Evolutionary conservation across 495 filamentous ascomycete genomes (phyloP).

Genomic region (Endocarpon pusillum): DNA sequence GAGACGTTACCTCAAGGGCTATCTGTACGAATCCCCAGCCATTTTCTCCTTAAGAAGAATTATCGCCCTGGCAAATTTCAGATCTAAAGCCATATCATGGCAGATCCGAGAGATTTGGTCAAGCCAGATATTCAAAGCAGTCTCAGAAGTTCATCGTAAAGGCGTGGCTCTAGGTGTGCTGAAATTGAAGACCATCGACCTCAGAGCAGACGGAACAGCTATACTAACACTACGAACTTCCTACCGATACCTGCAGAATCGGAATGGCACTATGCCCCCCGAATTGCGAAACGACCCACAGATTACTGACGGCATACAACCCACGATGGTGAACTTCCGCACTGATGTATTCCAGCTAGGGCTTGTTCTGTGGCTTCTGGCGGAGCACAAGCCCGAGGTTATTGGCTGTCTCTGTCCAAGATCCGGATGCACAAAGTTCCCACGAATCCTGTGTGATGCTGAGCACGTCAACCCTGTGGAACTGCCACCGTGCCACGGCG

Average conservation of each 20-base stretch:
- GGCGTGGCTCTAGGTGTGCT: slow-evolving; percentile 2
- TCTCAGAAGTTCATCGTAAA: slow-evolving; percentile 1
- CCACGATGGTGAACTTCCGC: slow-evolving; percentile 2
- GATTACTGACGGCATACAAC: neutral
- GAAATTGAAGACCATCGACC: neutral
- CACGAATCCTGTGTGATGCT: slow-evolving; percentile 3
- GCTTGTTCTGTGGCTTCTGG: slow-evolving; percentile 5
- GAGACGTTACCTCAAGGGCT: slow-evolving; percentile 1
- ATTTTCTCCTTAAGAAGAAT: neutral
- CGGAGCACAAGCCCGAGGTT: slow-evolving; percentile 3
- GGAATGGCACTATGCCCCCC: slow-evolving; percentile 4
- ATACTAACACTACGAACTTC: slow-evolving; percentile 1
- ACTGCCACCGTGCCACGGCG: slow-evolving; percentile 2
- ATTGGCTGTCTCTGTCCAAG: slow-evolving; percentile 3
- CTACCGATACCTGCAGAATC: slow-evolving; percentile 1
- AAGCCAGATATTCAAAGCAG: neutral
- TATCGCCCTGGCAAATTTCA: neutral
- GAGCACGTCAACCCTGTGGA: slow-evolving; percentile 4
- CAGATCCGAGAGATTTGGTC: neutral
- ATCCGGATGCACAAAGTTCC: slow-evolving; percentile 4
- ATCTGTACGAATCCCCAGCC: neutral
- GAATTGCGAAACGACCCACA: slow-evolving; percentile 2
- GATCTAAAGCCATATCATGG: slow-evolving; percentile 1
- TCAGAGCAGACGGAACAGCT: slow-evolving; percentile 4
- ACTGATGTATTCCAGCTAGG: slow-evolving; percentile 8